Conservation (phyloP, 768 basidiomycete genomes). For the Calocybe gangraenosa region DNA sequence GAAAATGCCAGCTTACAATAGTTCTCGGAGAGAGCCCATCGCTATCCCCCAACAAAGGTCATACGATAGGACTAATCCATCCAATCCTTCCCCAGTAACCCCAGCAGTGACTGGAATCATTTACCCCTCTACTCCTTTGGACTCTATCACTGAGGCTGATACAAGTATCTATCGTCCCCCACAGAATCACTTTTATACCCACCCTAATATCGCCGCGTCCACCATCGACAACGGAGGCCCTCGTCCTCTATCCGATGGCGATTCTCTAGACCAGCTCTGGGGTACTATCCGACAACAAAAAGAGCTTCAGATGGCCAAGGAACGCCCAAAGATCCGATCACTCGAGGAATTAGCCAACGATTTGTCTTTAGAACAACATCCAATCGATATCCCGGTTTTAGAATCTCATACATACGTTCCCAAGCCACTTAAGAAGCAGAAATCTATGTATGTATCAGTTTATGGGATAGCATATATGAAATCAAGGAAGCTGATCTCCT, state of each 20-base stretch:
- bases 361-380: slow-evolving; percentile 28
- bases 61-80: slow-evolving; percentile 20
- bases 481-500: slow-evolving; percentile 8
- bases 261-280: slow-evolving; percentile 61
- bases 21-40: slow-evolving; percentile 25
- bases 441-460: slow-evolving; percentile 51
- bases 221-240: slow-evolving; percentile 35
- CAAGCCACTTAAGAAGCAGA: slow-evolving; percentile 51
- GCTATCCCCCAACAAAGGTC: slow-evolving; percentile 15
- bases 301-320: slow-evolving; percentile 60
- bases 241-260: slow-evolving; percentile 35
- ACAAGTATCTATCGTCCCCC: slow-evolving; percentile 23
- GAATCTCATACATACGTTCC: slow-evolving; percentile 33
- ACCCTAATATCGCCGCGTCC: slow-evolving; percentile 36
- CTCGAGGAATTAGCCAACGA: slow-evolving; percentile 45
- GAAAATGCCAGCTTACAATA: slow-evolving; percentile 19
- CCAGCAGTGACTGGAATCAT: slow-evolving; percentile 46
- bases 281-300: slow-evolving; percentile 60
- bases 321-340: slow-evolving; percentile 68
- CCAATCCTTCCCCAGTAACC: slow-evolving; percentile 33
- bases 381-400: slow-evolving; percentile 33
- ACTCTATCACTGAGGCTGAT: slow-evolving; percentile 32
- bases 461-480: too few relatives aligned
- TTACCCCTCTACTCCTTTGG: slow-evolving; percentile 36
- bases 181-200: slow-evolving; percentile 26